phyloP scores from a whole-genome alignment of 495 filamentous ascomycete genomes.

The Copromyces sp. region DNA sequence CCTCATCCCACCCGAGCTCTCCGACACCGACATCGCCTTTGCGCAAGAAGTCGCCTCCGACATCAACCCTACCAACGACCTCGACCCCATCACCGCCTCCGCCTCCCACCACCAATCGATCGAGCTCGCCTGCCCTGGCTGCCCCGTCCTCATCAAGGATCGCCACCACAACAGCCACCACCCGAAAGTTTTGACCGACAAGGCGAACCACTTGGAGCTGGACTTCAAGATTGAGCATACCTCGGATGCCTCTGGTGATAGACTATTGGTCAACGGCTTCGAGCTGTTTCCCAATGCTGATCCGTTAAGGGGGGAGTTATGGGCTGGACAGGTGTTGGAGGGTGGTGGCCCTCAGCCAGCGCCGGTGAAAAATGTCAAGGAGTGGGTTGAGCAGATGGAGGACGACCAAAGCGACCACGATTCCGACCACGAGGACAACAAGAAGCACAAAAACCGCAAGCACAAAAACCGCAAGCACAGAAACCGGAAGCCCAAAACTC shows the following conservation, averaged over 20 bases:
- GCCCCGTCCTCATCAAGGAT: slow-evolving; percentile 22
- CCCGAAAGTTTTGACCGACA: slow-evolving; percentile 14
- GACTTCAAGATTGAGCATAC: slow-evolving; percentile 27
- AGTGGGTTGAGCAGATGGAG: not conserved
- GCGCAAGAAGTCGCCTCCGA: not conserved
- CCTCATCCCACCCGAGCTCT: slow-evolving; percentile 18
- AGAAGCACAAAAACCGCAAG: slow-evolving; percentile 5
- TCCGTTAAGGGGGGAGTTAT: slow-evolving; percentile 17
- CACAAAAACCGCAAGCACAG: slow-evolving; percentile 8
- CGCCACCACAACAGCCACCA: slow-evolving; percentile 10
- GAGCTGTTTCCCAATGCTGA: slow-evolving; percentile 33
- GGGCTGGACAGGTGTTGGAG: slow-evolving; percentile 21
- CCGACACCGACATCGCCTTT: slow-evolving; percentile 9
- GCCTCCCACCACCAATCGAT: slow-evolving; percentile 14
- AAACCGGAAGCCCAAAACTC: slow-evolving; percentile 3
- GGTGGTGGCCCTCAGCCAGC: not conserved
- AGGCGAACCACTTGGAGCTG: slow-evolving; percentile 31
- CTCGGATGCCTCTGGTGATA: slow-evolving; percentile 14
- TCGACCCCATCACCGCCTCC: slow-evolving; percentile 2
- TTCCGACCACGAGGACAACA: slow-evolving; percentile 7
- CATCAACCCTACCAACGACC: not conserved
- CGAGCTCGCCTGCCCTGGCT: slow-evolving; percentile 34
- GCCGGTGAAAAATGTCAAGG: not conserved
- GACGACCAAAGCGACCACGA: not conserved
- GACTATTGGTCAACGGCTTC: slow-evolving; percentile 34